Base-by-base conservation (phyloP, 164 flowering plant species). In the Magnolia officinalis region DNA sequence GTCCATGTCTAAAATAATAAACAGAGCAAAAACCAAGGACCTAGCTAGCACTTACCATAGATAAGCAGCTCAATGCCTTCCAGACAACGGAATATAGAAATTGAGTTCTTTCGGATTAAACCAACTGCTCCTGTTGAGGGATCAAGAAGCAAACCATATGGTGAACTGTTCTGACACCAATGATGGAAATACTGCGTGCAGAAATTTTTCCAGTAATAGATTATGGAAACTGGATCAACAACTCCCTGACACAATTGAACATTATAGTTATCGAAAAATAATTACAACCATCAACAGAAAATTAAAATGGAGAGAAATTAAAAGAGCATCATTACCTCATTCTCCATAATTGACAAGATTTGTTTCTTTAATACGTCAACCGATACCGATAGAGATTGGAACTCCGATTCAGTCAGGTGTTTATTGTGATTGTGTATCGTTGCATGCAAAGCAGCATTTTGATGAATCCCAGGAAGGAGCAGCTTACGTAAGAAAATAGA, bases 401-500 rank as follows among this genome's bases (percentile, higher is more conserved):
- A 86, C 78, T 91, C 92, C 55, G 90, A 72, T 82, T 91, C 90
- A 52, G 90, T 84, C 85, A 87, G 86, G 75, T 85, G 90, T 81
- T 87, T 90, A 77, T 86, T 87, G 75, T 88, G 89, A 58, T 90
- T 89, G 70, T 81, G 81, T n/a, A 92, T 81, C 16, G 95, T 90
- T 77, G 84, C 79, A 80, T 85, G 88, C 67, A 96, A 79, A 74
- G 86, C 88, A 80, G 63, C 74, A 81, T 77, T 80, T 76, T 91
- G 84, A 81, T 80, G 78, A 81, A 94, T 89, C 51, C 98, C 97
- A 72, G 96, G 97, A 74, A 82, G 88, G 77, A 96, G 91, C 74
- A 96, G 84, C 83, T 91, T 88, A 63, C 84, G 91, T 26, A 94
- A 77, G 86, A 90, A 92, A 75, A 91, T 87, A n/a, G 97, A 89